A percentile compares a stretch with the other conserved stretches of the same genome.
These are phyloP conservation scores for Escallonia rubra DNA, from an alignment of 129 eudicot genomes.

Conservation along the genomic window DNA sequence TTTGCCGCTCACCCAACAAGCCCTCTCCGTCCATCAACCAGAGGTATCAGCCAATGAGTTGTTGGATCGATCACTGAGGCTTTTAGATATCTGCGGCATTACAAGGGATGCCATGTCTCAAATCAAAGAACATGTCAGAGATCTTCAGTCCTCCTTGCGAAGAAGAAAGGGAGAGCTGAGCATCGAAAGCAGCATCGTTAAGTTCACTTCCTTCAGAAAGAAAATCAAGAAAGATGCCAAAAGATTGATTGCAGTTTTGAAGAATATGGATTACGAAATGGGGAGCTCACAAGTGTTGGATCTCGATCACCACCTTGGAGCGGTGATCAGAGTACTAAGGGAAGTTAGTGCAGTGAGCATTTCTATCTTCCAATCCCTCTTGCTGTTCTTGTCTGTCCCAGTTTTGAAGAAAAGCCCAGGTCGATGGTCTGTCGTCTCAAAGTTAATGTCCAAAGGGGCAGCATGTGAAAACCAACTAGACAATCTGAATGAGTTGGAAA, in stretches of 20 bases:
- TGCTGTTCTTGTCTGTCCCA: conserved; percentile 36
- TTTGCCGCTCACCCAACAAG: conserved; percentile 39
- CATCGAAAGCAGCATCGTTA: conserved; percentile 3
- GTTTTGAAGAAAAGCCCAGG: conserved; percentile 24
- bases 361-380: conserved; percentile 28
- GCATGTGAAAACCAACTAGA: conserved; percentile 12
- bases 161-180: conserved; percentile 29
- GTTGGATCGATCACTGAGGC: conserved; percentile 38
- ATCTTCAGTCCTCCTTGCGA: conserved; percentile 35
- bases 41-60: conserved; percentile 31
- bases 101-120: conserved; percentile 35
- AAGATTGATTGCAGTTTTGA: conserved; percentile 28
- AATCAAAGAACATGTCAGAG: conserved; percentile 27
- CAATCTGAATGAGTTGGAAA: conserved; percentile 24
- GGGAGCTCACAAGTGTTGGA: conserved; percentile 17
- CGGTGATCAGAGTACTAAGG: conserved; percentile 44
- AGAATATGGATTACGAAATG: conserved; percentile 34
- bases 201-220: conserved; percentile 35
- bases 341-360: conserved; percentile 44
- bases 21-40: conserved; percentile 27
- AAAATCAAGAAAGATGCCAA: conserved; percentile 37
- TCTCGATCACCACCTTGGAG: conserved; percentile 28
- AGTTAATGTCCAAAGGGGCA: conserved; percentile 19
- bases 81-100: conserved; percentile 40
- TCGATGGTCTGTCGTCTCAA: conserved; percentile 33